These are phyloP conservation scores for Ambrosiella xylebori DNA, from an alignment of 2,329 filamentous ascomycete genomes.

Conservation along the genomic window DNA sequence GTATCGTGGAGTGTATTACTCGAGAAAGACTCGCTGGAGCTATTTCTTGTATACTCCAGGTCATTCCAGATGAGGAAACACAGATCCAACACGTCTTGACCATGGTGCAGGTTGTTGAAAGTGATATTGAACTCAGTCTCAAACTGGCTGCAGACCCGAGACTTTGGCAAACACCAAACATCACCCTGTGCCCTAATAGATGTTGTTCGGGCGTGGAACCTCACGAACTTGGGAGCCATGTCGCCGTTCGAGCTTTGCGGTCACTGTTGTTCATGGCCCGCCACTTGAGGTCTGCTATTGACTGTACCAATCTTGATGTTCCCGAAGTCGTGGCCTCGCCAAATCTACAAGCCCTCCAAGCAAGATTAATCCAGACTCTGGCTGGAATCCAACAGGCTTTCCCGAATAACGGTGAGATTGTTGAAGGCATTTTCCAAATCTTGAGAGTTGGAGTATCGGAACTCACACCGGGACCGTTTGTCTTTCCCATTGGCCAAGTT, in stretches of 20 bases:
- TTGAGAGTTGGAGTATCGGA: conserved; percentile 62
- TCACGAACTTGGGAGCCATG: conserved; percentile 30
- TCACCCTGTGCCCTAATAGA: conserved; percentile 7
- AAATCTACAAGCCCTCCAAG: conserved; percentile 23
- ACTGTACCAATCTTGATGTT: conserved; percentile 26
- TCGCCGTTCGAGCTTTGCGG: conserved; percentile 40
- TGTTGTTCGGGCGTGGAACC: conserved; percentile 14
- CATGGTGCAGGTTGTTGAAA: conserved; percentile 12
- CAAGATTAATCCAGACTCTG: conserved; percentile 30
- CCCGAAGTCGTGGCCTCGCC: conserved; percentile 11
- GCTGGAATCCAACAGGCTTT: conserved; percentile 34
- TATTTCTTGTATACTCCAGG: conserved; percentile 53
- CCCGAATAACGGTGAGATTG: conserved; percentile 44
- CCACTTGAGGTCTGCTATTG: conserved; percentile 51
- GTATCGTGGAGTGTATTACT: conserved; percentile 27
- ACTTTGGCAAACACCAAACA: conserved; percentile 6
- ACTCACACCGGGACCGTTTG: conserved; percentile 56
- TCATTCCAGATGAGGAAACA: conserved; percentile 38
- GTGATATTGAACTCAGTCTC: conserved; percentile 16
- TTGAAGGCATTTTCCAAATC: conserved; percentile 54
- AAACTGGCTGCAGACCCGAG: not conserved
- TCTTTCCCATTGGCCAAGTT: conserved; percentile 50
- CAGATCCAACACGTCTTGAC: conserved; percentile 27
- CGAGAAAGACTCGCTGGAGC: conserved; percentile 53
- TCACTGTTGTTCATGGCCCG: conserved; percentile 56